A percentile compares a stretch with the other conserved stretches of the same genome.
Evolutionary conservation across 1,284 basidiomycete species (phyloP).

Genomic region (Tilletia walkeri): DNA sequence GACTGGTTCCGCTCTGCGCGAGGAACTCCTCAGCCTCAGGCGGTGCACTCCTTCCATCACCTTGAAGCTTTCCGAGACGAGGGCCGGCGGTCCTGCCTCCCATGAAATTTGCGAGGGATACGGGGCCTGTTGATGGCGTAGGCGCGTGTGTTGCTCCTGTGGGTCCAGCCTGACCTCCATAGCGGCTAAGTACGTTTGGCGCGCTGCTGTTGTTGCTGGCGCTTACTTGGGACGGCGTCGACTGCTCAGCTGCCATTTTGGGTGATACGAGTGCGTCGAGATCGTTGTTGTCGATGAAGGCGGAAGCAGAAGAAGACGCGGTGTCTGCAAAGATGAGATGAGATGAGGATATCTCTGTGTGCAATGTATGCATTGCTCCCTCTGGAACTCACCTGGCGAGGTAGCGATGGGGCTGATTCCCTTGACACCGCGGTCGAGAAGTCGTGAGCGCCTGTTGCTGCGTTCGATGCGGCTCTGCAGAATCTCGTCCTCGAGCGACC

Average conservation of each 20-base stretch:
- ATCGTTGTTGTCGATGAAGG: too few relatives aligned
- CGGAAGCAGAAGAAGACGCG: too few relatives aligned
- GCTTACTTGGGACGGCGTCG: too few relatives aligned
- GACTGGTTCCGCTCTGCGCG: neutral
- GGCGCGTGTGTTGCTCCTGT: slow-evolving; percentile 43
- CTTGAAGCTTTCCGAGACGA: slow-evolving; percentile 47
- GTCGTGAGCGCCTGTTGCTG: neutral
- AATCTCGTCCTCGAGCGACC: slow-evolving; percentile 14
- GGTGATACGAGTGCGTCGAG: neutral
- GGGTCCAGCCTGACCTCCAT: slow-evolving; percentile 52
- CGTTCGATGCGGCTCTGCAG: slow-evolving; percentile 10
- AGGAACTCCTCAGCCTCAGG: slow-evolving; percentile 33
- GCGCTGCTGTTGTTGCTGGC: neutral
- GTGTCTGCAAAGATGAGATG: neutral
- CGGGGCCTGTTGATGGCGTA: slow-evolving; percentile 27
- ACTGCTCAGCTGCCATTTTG: neutral
- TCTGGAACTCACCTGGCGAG: neutral
- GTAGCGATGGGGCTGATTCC: neutral
- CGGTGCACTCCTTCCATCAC: slow-evolving; percentile 47
- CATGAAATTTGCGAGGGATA: slow-evolving; percentile 53
- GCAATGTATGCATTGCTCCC: neutral
- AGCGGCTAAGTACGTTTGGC: slow-evolving; percentile 36
- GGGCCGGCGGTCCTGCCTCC: slow-evolving; percentile 51
- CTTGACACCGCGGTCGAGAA: neutral
- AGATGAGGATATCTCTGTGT: neutral